phyloP scores from a whole-genome alignment of 805 yeast species.

The Ogataea angusta region DNA sequence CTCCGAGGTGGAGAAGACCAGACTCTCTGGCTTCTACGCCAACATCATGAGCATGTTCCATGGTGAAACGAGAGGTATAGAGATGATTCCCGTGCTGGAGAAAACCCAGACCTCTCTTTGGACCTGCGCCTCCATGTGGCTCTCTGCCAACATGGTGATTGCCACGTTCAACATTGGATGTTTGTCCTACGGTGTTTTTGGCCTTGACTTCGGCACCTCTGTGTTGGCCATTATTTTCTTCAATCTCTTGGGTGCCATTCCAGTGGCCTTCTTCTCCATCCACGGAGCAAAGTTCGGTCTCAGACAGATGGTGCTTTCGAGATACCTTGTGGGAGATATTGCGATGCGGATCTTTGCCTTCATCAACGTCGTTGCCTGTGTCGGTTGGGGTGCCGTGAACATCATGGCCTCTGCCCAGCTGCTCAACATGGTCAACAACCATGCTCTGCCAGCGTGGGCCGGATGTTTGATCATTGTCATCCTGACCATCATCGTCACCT shows the following conservation, averaged over 20 bases:
- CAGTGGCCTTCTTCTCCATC: slow-evolving; percentile 79
- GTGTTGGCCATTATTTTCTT: slow-evolving; percentile 68
- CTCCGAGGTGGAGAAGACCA: slow-evolving; percentile 16
- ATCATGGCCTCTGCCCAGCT: slow-evolving; percentile 87
- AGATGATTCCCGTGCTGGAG: slow-evolving; percentile 74
- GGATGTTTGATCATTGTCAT: slow-evolving; percentile 74
- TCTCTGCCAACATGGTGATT: slow-evolving; percentile 83
- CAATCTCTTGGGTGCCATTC: slow-evolving; percentile 64
- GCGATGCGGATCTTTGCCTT: slow-evolving; percentile 75
- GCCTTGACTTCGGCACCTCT: slow-evolving; percentile 70
- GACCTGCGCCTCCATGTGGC: slow-evolving; percentile 85
- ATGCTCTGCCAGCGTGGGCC: slow-evolving; percentile 80
- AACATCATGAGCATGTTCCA: slow-evolving; percentile 31
- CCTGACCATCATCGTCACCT: slow-evolving; percentile 66
- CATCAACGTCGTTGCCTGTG: slow-evolving; percentile 78
- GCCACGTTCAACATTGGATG: slow-evolving; percentile 81
- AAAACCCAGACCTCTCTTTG: slow-evolving; percentile 62
- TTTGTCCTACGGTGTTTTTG: slow-evolving; percentile 57
- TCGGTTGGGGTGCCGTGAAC: slow-evolving; percentile 95
- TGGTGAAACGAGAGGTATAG: slow-evolving; percentile 74
- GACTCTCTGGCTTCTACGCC: slow-evolving; percentile 17
- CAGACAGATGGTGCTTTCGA: slow-evolving; percentile 81
- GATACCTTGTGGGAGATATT: slow-evolving; percentile 72
- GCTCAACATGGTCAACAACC: slow-evolving; percentile 67
- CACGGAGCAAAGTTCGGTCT: slow-evolving; percentile 85